These are phyloP conservation scores for Collybia sp. DNA, from an alignment of 768 basidiomycete genomes.

Conservation along the genomic window DNA sequence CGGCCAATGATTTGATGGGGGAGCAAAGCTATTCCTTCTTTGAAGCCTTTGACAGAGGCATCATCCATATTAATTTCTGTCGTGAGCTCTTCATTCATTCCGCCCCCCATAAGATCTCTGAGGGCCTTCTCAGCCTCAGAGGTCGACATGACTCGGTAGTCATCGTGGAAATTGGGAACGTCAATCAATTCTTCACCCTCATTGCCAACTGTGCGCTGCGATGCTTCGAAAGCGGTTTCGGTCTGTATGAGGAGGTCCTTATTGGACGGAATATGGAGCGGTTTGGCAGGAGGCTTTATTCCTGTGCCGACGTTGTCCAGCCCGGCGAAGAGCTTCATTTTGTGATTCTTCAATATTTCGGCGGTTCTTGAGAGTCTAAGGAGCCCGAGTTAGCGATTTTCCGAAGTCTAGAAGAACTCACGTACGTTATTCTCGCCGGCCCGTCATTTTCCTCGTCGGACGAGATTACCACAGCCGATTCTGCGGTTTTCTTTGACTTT, in stretches of 20 bases:
- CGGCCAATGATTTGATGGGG: slow-evolving; percentile 88
- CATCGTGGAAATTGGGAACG: slow-evolving; percentile 20
- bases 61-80: slow-evolving; percentile 60
- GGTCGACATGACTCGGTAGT: slow-evolving; percentile 27
- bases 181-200: slow-evolving; percentile 23
- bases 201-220: slow-evolving; percentile 1
- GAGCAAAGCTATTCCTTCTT: slow-evolving; percentile 61
- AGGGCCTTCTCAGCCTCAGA: slow-evolving; percentile 75
- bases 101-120: slow-evolving; percentile 69
- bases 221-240: slow-evolving; percentile 1
- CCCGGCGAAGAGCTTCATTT: slow-evolving; percentile 1
- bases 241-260: slow-evolving; percentile 14
- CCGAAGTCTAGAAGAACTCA: not conserved
- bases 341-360: slow-evolving; percentile 6
- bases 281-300: slow-evolving; percentile 12
- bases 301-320: slow-evolving; percentile 1
- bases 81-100: slow-evolving; percentile 53
- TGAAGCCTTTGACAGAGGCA: slow-evolving; percentile 74
- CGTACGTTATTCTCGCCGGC: slow-evolving; percentile 7
- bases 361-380: not conserved
- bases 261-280: slow-evolving; percentile 32
- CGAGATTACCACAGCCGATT: slow-evolving; percentile 26
- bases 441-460: slow-evolving; percentile 28
- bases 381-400: not conserved
- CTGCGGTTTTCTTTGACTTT: slow-evolving; percentile 1